Base-by-base conservation (phyloP, 2,329 filamentous ascomycete species). In the Colletotrichum musae region DNA sequence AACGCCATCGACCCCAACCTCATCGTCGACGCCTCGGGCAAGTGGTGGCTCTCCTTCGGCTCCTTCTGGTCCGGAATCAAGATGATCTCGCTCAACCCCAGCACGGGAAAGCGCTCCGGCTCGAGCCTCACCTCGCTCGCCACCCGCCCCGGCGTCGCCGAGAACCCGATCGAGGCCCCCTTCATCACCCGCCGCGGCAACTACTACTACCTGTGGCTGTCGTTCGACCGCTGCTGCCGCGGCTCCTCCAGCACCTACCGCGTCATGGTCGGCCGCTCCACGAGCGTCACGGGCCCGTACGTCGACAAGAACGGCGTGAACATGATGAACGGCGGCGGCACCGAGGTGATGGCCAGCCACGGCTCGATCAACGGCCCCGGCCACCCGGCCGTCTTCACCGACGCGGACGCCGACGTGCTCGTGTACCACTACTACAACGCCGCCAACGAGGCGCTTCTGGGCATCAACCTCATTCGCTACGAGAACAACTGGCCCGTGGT, bases 41-140 rank as follows among this genome's bases (percentile, higher is more conserved):
- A 70, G 51, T 78, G 77, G 77, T 79, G 77, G 76, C 58, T 78
- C 2, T 76, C 76, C 0, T 78, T 78, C 41, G 77, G 77, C 39
- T 79, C 76, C 1, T 78, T 78, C 71, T 78, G 75, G 75, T 71
- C 73, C 5, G 77, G 77, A 18, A 73, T 79, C 72, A 78, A 79
- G 71, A 68, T 78, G 24, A 71, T 79, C 36, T 57, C 70, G 1
- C 51, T 78, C 6, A 64, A 76, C 66, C 61, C 76, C 7, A 73
- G 47, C 24, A 77, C 76, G 2, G 76, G 76, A 24, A 75, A 74
- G 68, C 74, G 70, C 7, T 58, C 71, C 5, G 72, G 69, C 24
- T 75, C 53, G 3, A 72, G 53, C 58, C 15, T 78, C 15, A 32
- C 71, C 51, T 76, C 74, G n/a, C 71, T 78, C n/a, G 77, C 77